Conservation (phyloP, 2,329 filamentous ascomycete species). For the Fusarium circinatum region DNA sequence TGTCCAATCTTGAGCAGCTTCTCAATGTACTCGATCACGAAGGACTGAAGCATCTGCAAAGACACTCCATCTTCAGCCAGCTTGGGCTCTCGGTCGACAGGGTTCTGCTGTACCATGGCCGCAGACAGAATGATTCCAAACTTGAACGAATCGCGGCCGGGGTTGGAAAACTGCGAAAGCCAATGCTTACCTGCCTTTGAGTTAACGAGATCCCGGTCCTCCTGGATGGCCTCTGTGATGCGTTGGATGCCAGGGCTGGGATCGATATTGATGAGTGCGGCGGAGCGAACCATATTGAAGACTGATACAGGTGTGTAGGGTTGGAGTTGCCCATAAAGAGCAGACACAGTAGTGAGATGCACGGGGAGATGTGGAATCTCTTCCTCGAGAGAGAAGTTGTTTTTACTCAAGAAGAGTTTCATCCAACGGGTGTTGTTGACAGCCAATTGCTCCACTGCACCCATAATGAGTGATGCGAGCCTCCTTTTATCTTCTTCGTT, state of each 20-base stretch:
- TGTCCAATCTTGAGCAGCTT: constrained; percentile 4
- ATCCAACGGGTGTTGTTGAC: constrained; percentile 47
- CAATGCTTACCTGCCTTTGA: constrained; percentile 48
- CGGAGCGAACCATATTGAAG: constrained; percentile 29
- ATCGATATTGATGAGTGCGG: constrained; percentile 37
- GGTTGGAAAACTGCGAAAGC: constrained; percentile 38
- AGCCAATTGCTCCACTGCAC: constrained; percentile 42
- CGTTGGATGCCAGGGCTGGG: constrained; percentile 34
- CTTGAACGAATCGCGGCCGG: neutral
- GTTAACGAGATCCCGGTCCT: constrained; percentile 34
- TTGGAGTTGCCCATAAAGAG: constrained; percentile 21
- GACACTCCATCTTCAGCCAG: constrained; percentile 4
- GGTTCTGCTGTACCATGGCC: neutral
- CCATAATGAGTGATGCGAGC: constrained; percentile 40
- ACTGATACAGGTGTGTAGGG: constrained; percentile 28
- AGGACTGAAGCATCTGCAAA: constrained; percentile 1
- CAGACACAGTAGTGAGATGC: constrained; percentile 7
- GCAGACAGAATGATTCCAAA: constrained; percentile 10
- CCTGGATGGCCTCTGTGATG: constrained; percentile 41
- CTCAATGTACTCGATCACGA: constrained; percentile 1
- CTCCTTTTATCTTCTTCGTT: constrained; percentile 5
- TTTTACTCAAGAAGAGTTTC: constrained; percentile 45
- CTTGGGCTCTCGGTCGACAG: neutral
- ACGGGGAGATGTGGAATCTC: constrained; percentile 42
- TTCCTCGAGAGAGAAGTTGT: constrained; percentile 41